Evolutionary conservation across 768 basidiomycete genomes (phyloP).

Genomic region (Naganishia antarctica): DNA sequence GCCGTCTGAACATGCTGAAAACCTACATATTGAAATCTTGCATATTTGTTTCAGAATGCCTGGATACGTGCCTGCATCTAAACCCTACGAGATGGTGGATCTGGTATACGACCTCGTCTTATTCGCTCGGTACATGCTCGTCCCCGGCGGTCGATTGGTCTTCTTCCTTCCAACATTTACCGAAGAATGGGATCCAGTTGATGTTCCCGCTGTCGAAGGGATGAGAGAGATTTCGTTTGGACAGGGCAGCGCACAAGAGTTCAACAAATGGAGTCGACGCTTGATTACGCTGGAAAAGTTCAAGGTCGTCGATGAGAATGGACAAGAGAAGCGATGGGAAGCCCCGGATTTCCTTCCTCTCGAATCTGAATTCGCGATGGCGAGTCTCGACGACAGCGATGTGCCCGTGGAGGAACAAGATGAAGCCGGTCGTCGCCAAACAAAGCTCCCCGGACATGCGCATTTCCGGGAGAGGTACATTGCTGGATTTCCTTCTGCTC

Average conservation of each 20-base stretch:
- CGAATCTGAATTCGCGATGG: background rate
- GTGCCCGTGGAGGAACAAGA: slow-evolving; percentile 36
- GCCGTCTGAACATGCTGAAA: too few relatives aligned
- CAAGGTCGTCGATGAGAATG: background rate
- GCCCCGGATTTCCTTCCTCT: background rate
- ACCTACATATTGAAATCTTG: too few relatives aligned
- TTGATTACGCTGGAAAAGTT: slow-evolving; percentile 82
- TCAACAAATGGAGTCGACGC: slow-evolving; percentile 92
- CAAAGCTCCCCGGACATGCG: slow-evolving; percentile 70
- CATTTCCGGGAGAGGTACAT: slow-evolving; percentile 87
- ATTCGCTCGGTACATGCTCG: slow-evolving; percentile 75
- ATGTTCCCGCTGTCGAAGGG: slow-evolving; percentile 72
- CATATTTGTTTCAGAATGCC: slow-evolving; percentile 52
- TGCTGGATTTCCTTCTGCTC: slow-evolving; percentile 57
- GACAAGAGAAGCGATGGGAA: slow-evolving; percentile 1
- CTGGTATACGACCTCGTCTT: slow-evolving; percentile 75
- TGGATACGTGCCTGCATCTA: slow-evolving; percentile 78
- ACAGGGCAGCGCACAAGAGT: slow-evolving; percentile 70
- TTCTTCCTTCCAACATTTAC: slow-evolving; percentile 78
- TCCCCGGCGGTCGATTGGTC: slow-evolving; percentile 79
- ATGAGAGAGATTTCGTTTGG: slow-evolving; percentile 61
- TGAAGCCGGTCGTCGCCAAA: slow-evolving; percentile 40
- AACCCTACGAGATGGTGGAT: slow-evolving; percentile 83
- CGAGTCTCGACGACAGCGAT: slow-evolving; percentile 33
- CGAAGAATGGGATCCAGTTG: slow-evolving; percentile 83